A percentile compares a stretch with the other conserved stretches of the same genome.
These are phyloP conservation scores for Saccharum spontaneum DNA, from an alignment of 176 grass and related monocot species.

Conservation along the genomic window DNA sequence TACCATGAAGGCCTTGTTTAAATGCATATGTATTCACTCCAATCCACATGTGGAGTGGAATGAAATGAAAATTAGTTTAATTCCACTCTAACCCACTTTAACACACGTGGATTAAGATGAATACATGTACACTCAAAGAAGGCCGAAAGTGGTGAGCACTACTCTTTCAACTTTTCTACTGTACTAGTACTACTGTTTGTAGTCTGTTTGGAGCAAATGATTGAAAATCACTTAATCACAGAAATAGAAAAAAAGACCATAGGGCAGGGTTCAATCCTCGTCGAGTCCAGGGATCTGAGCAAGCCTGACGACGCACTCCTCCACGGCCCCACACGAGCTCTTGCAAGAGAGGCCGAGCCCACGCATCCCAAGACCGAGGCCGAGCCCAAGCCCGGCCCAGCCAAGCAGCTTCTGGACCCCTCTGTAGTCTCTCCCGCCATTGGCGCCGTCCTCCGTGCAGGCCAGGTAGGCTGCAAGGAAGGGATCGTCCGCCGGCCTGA, in stretches of 20 bases:
- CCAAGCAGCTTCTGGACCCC: conserved; percentile 11
- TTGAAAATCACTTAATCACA: not conserved
- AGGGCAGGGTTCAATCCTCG: not conserved
- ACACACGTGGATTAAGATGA: too few relatives aligned
- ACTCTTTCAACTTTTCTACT: too few relatives aligned
- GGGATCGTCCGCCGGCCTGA: conserved; percentile 52
- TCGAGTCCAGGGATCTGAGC: conserved; percentile 1
- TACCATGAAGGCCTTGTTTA: too few relatives aligned
- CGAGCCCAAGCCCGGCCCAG: conserved; percentile 26
- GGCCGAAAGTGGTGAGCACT: too few relatives aligned
- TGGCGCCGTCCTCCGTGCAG: conserved; percentile 46
- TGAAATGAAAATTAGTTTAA: too few relatives aligned
- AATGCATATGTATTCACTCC: too few relatives aligned
- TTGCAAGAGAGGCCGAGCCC: conserved; percentile 56
- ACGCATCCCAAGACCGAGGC: not conserved
- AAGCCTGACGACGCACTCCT: conserved; percentile 43
- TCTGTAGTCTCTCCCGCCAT: not conserved
- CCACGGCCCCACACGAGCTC: conserved; percentile 30
- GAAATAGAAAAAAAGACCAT: too few relatives aligned
- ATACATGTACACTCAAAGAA: too few relatives aligned
- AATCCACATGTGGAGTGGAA: too few relatives aligned
- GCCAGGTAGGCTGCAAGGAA: conserved; percentile 77
- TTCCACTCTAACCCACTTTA: too few relatives aligned
- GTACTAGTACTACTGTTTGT: too few relatives aligned
- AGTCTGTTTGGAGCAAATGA: not conserved